Percentiles rank a stretch among this genome's conserved stretches.
These are phyloP conservation scores for Nigrospora osmanthi DNA, from an alignment of 2,329 filamentous ascomycete genomes.

Conservation along the genomic window DNA sequence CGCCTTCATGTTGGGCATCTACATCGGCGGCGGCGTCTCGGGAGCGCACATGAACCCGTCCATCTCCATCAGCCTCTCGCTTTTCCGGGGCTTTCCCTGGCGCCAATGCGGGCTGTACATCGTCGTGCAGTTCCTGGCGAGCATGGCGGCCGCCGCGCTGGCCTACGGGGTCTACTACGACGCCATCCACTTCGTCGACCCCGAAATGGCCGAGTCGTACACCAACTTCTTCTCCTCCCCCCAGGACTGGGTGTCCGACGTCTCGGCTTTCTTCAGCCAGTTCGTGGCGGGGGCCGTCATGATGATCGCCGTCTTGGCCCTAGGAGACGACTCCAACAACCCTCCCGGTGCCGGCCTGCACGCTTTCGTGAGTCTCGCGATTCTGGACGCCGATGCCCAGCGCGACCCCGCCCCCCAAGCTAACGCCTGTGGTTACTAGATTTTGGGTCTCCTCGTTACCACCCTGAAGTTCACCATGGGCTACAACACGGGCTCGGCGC, in stretches of 20 bases:
- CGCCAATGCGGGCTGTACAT: conserved; percentile 21
- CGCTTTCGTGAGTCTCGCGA: too few species aligned
- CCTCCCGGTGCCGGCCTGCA: too few species aligned
- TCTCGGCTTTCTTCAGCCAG: conserved; percentile 25
- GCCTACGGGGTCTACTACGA: conserved; percentile 22
- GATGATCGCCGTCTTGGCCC: conserved; percentile 26
- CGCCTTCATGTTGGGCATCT: conserved; percentile 22
- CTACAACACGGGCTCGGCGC: conserved; percentile 26
- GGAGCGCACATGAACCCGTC: conserved; percentile 25
- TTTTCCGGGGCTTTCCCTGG: conserved; percentile 29
- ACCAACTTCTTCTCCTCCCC: conserved; percentile 26
- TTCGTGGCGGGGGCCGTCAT: conserved; percentile 25
- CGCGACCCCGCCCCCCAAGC: too few species aligned
- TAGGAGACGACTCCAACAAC: too few species aligned
- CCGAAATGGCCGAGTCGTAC: conserved; percentile 17
- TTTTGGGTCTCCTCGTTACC: conserved; percentile 25
- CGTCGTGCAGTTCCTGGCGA: conserved; percentile 19
- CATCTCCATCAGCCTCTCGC: conserved; percentile 23
- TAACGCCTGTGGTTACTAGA: conserved; percentile 26
- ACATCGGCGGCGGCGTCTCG: conserved; percentile 17
- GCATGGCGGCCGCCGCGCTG: conserved; percentile 19
- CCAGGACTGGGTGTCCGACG: conserved; percentile 15
- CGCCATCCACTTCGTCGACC: conserved; percentile 21
- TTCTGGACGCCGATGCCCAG: too few species aligned
- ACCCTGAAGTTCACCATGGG: conserved; percentile 27